Base-by-base conservation (phyloP, 805 yeast species). In the Spathaspora hagerdaliae region DNA sequence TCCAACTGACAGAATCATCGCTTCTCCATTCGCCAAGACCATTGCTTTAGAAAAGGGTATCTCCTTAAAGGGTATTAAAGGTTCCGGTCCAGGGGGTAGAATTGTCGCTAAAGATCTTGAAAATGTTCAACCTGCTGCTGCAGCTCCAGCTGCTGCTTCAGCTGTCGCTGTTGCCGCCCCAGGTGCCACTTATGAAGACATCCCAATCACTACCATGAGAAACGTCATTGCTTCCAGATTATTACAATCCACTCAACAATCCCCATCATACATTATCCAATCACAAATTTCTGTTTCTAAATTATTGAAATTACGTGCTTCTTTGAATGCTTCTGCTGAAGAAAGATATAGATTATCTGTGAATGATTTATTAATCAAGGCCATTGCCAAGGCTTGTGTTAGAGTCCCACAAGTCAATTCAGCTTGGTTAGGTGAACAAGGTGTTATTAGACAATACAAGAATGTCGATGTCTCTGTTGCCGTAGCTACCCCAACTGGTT, bases 401-500 rank as follows among this genome's bases (percentile, higher is more conserved):
- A 82, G 92, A 71, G 96, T 91, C 44, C 99, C 99, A 51, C 90
- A 85, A 55, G 96, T 83, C 54, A 94, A 94, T 77, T 81, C 97
- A 24, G 87, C 91, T 65, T 94, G 97, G 94, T 78, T 94, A 60
- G 96, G 84, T 65, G 71, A 78, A 35, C 85, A 94, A 73, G 89
- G 90, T 54, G 85, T 92, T 60, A 88, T 94, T 56, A 87, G 99
- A 76, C 91, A 87, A 73, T 94, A 82, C 80, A 75, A 77, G 61
- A 85, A 81, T 59, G 98, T 92, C 45, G 99, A 94, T 63, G 96
- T 94, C 46, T 90, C 98, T 24, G 97, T 92, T 50, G 99, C 99
- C 36, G 99, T 94, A 52, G 94, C 99, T 50, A 94, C 99, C 14
- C 97, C 98, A 66, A 81, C 96, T 42, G 99, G 99, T 42, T 79